A percentile compares a stretch with the other conserved stretches of the same genome.
Evolutionary conservation across 2,329 filamentous ascomycete species (phyloP).

Genomic region (Bipolaris cookei): DNA sequence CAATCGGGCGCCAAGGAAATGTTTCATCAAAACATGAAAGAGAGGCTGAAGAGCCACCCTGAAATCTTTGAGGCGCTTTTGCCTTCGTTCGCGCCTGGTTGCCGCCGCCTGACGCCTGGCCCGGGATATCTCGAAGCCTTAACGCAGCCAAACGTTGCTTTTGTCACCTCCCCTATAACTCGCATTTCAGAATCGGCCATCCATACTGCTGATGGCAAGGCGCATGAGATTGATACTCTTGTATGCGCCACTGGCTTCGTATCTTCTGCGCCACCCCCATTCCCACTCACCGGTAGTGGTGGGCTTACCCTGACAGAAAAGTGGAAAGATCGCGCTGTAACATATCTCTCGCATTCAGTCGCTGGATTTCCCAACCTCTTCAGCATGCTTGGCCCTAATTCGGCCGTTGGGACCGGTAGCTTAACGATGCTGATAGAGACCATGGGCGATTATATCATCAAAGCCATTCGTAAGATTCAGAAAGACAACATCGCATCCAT

Average conservation of each 20-base stretch:
- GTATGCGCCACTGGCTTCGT: slow-evolving; percentile 57
- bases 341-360: slow-evolving; percentile 41
- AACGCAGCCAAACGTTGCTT: slow-evolving; percentile 49
- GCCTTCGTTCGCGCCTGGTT: slow-evolving; percentile 55
- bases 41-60: slow-evolving; percentile 45
- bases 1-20: slow-evolving; percentile 45
- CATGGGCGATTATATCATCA: slow-evolving; percentile 50
- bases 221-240: slow-evolving; percentile 51
- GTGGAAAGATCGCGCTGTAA: slow-evolving; percentile 44
- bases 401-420: slow-evolving; percentile 49
- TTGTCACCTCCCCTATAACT: slow-evolving; percentile 47
- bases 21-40: slow-evolving; percentile 53
- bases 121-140: slow-evolving; percentile 60
- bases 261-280: slow-evolving; percentile 48
- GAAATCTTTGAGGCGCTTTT: slow-evolving; percentile 52
- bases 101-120: slow-evolving; percentile 58
- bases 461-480: slow-evolving; percentile 51
- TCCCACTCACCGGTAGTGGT: slow-evolving; percentile 44
- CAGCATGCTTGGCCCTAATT: slow-evolving; percentile 53
- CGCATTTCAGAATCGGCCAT: slow-evolving; percentile 48
- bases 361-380: slow-evolving; percentile 50
- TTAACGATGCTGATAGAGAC: slow-evolving; percentile 53
- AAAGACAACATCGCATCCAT: slow-evolving; percentile 52
- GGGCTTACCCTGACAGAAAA: slow-evolving; percentile 40
- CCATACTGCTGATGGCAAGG: slow-evolving; percentile 49